phyloP scores from a whole-genome alignment of 371 early-diverging fungal genomes.

The Mortierella sp. region DNA sequence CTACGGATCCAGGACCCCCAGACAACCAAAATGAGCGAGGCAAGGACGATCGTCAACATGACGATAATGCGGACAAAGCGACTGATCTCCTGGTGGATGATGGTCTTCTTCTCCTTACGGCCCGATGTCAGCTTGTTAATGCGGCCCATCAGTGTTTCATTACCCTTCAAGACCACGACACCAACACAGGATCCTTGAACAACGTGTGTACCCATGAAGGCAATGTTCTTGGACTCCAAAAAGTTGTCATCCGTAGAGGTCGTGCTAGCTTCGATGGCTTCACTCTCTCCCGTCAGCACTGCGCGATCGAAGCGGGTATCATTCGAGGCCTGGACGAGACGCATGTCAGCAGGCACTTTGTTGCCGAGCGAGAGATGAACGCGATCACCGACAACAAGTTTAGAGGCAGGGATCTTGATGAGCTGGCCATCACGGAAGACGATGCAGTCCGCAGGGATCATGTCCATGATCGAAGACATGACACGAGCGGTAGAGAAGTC shows the following conservation, averaged over 20 bases:
- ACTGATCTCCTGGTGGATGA: slow-evolving; percentile 75
- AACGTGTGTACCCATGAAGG: slow-evolving; percentile 74
- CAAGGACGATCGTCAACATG: slow-evolving; percentile 64
- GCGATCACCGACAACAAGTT: slow-evolving; percentile 66
- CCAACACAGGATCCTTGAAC: slow-evolving; percentile 73
- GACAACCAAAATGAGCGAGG: slow-evolving; percentile 58
- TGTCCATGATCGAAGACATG: slow-evolving; percentile 79
- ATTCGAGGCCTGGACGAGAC: slow-evolving; percentile 64
- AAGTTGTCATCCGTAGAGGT: slow-evolving; percentile 68
- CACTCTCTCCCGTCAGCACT: slow-evolving; percentile 77
- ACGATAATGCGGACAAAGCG: slow-evolving; percentile 77
- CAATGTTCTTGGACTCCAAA: slow-evolving; percentile 74
- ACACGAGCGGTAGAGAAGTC: slow-evolving; percentile 77
- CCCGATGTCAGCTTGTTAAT: slow-evolving; percentile 69
- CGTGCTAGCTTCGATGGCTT: slow-evolving; percentile 65
- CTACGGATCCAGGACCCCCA: slow-evolving; percentile 65
- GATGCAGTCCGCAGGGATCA: slow-evolving; percentile 71
- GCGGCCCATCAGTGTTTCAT: slow-evolving; percentile 77
- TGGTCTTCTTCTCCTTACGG: slow-evolving; percentile 59
- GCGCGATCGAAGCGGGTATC: slow-evolving; percentile 78
- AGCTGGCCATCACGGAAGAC: slow-evolving; percentile 72
- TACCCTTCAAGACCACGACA: slow-evolving; percentile 70
- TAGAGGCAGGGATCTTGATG: slow-evolving; percentile 58
- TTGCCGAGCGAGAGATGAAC: slow-evolving; percentile 73
- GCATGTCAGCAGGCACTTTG: slow-evolving; percentile 78